Base-by-base conservation (phyloP, 106 monocot species). In the Chionographis japonica region DNA sequence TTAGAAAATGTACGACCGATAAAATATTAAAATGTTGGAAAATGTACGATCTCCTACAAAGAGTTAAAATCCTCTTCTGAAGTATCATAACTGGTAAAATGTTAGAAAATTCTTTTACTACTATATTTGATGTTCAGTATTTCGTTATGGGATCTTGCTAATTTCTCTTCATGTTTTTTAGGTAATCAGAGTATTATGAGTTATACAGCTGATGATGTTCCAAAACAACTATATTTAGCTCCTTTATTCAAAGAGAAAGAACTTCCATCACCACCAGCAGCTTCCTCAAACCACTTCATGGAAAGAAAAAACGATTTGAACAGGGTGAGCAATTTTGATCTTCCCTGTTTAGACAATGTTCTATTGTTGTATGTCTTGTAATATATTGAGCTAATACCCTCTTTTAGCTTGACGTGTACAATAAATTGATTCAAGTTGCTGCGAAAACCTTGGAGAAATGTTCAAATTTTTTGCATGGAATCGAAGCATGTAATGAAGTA, bases 401-500 rank as follows among this genome's bases (percentile, higher is more conserved):
- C 49, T 60, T 79, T 43, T 65, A 95, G 95, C 67, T 84, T 73
- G 89, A 82, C 8, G 62, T 77, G 68, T 70, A 69, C 67, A 72
- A 81, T 69, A 85, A 83, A 72, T 76, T 93, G 74, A 61, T 89
- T 65, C 75, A 85, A 83, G 63, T 52, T 63, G 92, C 92, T 4
- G 67, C 52, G 17, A 90, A 79, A 61, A 74, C 58, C 50, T 65
- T 98, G 78, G 85, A 81, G 56, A 80, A 76, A 65, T 73, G 69
- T 15, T 75, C 75, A 59, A 72, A 86, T 78, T 64, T 83, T 57
- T 56, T 81, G 27, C 73, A 75, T 75, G 97, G 90, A 68, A 81
- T 98, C 81, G 92, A 98, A 79, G 86, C 87, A 36, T 98, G 97
- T 65, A 84, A 74, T 85, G 92, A 92, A 80, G 80, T 92, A 37